These are phyloP conservation scores for Scleroderma citrinum DNA, from an alignment of 768 basidiomycete genomes.

Conservation along the genomic window DNA sequence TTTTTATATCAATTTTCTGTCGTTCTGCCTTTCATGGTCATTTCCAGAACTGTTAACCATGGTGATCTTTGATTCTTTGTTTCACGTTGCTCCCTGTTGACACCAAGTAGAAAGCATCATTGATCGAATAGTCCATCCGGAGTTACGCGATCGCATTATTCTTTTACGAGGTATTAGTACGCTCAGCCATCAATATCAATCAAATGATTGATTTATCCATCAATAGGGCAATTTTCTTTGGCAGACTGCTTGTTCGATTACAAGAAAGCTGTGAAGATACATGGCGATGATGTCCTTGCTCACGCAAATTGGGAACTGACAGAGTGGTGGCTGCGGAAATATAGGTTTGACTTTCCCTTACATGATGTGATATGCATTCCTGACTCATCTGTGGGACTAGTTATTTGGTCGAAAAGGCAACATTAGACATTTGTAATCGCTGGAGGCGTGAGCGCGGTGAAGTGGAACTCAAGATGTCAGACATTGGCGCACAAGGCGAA, in stretches of 20 bases:
- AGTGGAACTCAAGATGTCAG: constrained; percentile 53
- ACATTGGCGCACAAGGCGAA: constrained; percentile 38
- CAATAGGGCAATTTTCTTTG: constrained; percentile 67
- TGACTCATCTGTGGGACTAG: constrained; percentile 33
- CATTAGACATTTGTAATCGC: constrained; percentile 69
- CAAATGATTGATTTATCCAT: constrained; percentile 6
- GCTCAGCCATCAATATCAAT: constrained; percentile 13
- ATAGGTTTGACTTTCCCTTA: constrained; percentile 44
- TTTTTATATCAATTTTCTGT: neutral
- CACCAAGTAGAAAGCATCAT: constrained; percentile 71
- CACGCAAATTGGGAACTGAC: constrained; percentile 88
- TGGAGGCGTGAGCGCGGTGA: constrained; percentile 87
- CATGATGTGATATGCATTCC: neutral
- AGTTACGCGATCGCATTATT: constrained; percentile 88
- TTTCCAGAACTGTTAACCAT: constrained; percentile 71
- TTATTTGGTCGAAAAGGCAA: constrained; percentile 70
- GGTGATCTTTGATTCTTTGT: constrained; percentile 37
- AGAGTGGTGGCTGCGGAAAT: constrained; percentile 78
- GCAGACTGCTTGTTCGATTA: constrained; percentile 77
- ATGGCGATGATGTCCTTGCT: constrained; percentile 88
- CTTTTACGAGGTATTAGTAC: constrained; percentile 65
- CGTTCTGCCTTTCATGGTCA: neutral
- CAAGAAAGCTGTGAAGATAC: constrained; percentile 61
- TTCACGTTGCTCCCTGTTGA: constrained; percentile 8
- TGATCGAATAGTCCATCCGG: constrained; percentile 84